phyloP scores from a whole-genome alignment of 2,329 filamentous ascomycete genomes.

The Graphium sp. region DNA sequence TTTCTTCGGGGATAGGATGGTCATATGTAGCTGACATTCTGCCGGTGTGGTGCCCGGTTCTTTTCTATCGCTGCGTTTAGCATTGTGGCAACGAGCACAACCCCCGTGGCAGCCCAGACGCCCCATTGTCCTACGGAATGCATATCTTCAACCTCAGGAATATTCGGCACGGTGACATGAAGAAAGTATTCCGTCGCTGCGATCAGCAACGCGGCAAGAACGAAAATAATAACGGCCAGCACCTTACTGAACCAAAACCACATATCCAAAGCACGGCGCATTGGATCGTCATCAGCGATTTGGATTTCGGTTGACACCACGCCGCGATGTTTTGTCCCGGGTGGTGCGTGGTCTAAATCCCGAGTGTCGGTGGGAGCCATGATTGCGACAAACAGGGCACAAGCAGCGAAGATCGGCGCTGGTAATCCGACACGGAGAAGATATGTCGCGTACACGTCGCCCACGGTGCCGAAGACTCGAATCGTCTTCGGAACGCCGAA shows the following conservation, averaged over 20 bases:
- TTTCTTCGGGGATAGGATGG: too few species aligned
- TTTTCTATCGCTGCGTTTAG: constrained; percentile 6
- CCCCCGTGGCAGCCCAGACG: constrained; percentile 6
- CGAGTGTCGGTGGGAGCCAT: neutral
- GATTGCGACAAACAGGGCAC: neutral
- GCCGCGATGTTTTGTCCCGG: too few species aligned
- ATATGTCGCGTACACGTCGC: too few species aligned
- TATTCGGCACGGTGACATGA: constrained; percentile 1
- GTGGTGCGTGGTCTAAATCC: neutral
- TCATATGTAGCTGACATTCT: too few species aligned
- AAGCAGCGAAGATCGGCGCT: neutral
- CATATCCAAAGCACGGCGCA: neutral
- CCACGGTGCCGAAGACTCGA: too few species aligned
- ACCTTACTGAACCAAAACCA: too few species aligned
- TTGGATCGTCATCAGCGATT: neutral
- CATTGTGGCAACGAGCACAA: constrained; percentile 4
- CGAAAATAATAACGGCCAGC: constrained; percentile 4
- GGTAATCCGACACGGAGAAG: too few species aligned
- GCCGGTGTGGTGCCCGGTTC: too few species aligned
- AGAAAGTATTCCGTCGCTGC: constrained; percentile 5
- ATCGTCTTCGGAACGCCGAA: too few species aligned
- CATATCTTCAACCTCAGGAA: constrained; percentile 4
- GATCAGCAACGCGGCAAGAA: too few species aligned
- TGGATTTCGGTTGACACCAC: constrained; percentile 1
- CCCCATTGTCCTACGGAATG: constrained; percentile 7